Percentiles rank a stretch among this genome's conserved stretches.
Conservation (phyloP, 805 yeast genomes). For the Teunomyces barrocoloradensis region DNA sequence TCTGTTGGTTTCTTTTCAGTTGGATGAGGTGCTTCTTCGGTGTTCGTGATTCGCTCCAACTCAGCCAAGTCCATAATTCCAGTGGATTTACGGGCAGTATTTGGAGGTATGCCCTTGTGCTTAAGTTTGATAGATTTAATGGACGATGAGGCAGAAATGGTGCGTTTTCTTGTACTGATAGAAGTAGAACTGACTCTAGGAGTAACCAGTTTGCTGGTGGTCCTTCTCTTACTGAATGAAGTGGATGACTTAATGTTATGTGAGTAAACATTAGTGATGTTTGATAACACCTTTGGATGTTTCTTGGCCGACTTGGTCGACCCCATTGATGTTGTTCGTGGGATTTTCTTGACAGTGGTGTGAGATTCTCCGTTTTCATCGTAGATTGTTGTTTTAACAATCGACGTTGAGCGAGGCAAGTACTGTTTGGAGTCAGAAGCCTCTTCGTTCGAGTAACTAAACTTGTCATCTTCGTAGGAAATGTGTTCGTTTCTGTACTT, state of each 20-base stretch:
- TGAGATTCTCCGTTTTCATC: constrained; percentile 22
- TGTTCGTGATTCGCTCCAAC: constrained; percentile 12
- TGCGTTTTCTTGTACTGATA: neutral
- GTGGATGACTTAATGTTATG: constrained; percentile 37
- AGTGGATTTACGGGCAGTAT: constrained; percentile 15
- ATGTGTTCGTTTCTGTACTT: constrained; percentile 72
- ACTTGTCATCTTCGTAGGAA: constrained; percentile 9
- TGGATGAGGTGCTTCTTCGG: neutral
- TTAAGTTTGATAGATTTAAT: constrained; percentile 11
- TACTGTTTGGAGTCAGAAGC: constrained; percentile 24
- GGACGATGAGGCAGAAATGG: constrained; percentile 10
- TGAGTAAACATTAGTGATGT: constrained; percentile 31
- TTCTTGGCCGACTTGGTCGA: constrained; percentile 21
- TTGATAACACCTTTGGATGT: constrained; percentile 24
- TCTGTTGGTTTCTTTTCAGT: neutral
- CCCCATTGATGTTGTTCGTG: constrained; percentile 20
- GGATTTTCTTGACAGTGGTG: constrained; percentile 20
- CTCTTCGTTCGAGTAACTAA: constrained; percentile 23
- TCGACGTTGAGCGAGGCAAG: constrained; percentile 40
- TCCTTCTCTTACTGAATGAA: constrained; percentile 35
- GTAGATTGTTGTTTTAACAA: constrained; percentile 39
- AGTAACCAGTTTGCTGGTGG: constrained; percentile 23
- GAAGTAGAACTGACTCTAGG: constrained; percentile 14
- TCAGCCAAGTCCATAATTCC: constrained; percentile 16
- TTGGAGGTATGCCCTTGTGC: constrained; percentile 16